phyloP scores from a whole-genome alignment of 768 basidiomycete species.

The Fistulinella prunicolor region DNA sequence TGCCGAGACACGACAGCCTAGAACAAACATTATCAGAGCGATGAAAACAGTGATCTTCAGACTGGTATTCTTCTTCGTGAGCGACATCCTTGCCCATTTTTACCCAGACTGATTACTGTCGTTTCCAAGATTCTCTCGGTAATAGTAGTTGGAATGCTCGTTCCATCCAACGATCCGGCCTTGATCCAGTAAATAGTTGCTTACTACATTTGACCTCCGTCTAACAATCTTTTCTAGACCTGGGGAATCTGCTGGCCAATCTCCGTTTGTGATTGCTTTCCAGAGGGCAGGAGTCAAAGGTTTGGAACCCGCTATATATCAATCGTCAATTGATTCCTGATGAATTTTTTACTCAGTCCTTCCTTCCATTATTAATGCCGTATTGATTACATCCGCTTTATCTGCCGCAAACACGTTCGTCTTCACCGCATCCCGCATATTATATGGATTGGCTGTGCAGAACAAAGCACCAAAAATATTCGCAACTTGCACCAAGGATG shows the following conservation, averaged over 20 bases:
- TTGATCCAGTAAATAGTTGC: conserved; percentile 41
- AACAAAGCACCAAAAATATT: conserved; percentile 53
- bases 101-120: conserved; percentile 1
- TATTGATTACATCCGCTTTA: conserved; percentile 68
- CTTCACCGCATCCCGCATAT: conserved; percentile 37
- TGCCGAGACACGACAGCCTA: conserved; percentile 74
- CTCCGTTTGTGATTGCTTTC: conserved; percentile 86
- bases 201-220: neutral
- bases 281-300: conserved; percentile 67
- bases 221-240: conserved; percentile 5
- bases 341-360: conserved; percentile 36
- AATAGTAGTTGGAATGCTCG: conserved; percentile 72
- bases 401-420: conserved; percentile 60
- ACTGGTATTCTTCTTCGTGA: conserved; percentile 43
- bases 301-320: conserved; percentile 26
- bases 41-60: conserved; percentile 78
- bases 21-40: conserved; percentile 75
- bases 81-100: neutral
- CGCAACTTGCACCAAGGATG: conserved; percentile 42
- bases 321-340: neutral
- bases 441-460: conserved; percentile 46
- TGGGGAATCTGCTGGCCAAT: conserved; percentile 52
- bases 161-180: conserved; percentile 59
- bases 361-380: conserved; percentile 70
- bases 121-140: conserved; percentile 17